Base-by-base conservation (phyloP, 352 stramenopile genomes). In the Globisporangium cederbergense region DNA sequence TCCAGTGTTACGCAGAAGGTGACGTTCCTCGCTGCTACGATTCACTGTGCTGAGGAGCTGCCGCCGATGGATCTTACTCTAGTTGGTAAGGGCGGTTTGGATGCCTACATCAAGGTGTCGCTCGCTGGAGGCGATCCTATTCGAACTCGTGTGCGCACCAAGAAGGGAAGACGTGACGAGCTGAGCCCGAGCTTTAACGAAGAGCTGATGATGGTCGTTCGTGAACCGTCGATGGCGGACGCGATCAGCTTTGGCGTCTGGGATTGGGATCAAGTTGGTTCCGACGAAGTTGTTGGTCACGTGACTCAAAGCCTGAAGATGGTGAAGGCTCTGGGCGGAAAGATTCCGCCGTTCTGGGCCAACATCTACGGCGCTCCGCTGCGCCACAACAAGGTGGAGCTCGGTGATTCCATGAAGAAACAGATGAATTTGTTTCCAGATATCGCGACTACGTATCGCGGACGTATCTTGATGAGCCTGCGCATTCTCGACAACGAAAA, bases 371-470 rank as follows among this genome's bases (percentile, higher is more conserved):
- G 85, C 14, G 79, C 83, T 1, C 85, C 85, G 5, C 28, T 94
- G 36, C 68, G 72, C 34, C 60, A 81, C 6, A 89, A 86, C 66
- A 74, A 77, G 30, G 75, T 89, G 16, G 79, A 74, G 4, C 72
- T 90, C 36, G 76, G 82, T 4, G 76, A 85, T 53, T 79, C 75
- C 9, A 75, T 88, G 52, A 86, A 90, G 63, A 87, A 88, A 34
- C 81, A 91, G 56, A 97, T 97, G 90, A 96, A 96, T 65, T 84
- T 71, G 40, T 89, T 86, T 49, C 88, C 90, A 0, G 78, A 94
- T 22, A 82, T 89, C 49, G 88, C 81, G 11, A 93, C 81, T 14
- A 93, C 84, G 1, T 96, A 96, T 58, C 83, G 88, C 51, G 90
- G 90, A 2, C 81, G 88, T 4, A 65, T 97, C 16, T 69, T 97